These are phyloP conservation scores for Lignosus rhinocerotis DNA, from an alignment of 1,284 basidiomycete species.

Conservation along the genomic window DNA sequence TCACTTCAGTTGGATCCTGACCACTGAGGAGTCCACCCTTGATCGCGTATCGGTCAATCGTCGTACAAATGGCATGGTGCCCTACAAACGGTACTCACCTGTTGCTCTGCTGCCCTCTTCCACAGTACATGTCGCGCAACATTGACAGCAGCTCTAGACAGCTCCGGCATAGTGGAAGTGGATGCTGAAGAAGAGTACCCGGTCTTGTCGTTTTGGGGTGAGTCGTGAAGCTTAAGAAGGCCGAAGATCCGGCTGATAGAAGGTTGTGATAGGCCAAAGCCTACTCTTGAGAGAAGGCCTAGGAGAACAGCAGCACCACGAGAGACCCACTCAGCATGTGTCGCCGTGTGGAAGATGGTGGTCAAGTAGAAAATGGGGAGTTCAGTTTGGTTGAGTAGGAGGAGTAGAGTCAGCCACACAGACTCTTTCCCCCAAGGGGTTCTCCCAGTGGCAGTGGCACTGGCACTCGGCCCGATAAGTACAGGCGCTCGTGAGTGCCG, in stretches of 20 bases:
- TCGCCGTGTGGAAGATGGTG: too few species aligned
- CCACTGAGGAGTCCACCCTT: slow-evolving; percentile 75
- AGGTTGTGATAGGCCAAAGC: too few species aligned
- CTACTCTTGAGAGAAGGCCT: too few species aligned
- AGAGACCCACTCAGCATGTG: too few species aligned
- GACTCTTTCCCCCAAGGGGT: too few species aligned
- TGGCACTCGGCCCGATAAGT: too few species aligned
- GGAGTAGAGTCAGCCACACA: too few species aligned
- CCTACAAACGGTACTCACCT: slow-evolving; percentile 24
- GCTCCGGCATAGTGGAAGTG: slow-evolving; percentile 28
- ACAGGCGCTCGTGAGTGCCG: too few species aligned
- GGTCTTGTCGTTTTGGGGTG: not conserved
- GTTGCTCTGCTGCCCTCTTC: slow-evolving; percentile 29
- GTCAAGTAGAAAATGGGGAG: too few species aligned
- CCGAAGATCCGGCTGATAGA: not conserved
- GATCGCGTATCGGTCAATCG: not conserved
- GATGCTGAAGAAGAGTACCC: not conserved
- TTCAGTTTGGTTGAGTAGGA: too few species aligned
- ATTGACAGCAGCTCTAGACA: slow-evolving; percentile 26
- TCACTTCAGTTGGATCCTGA: slow-evolving; percentile 69
- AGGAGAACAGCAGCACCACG: too few species aligned
- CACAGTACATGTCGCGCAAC: slow-evolving; percentile 23
- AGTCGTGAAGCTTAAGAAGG: not conserved
- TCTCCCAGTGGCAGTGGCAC: too few species aligned
- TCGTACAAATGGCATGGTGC: not conserved